Base-by-base conservation (phyloP, 495 filamentous ascomycete species). In the Monascus purpureus region DNA sequence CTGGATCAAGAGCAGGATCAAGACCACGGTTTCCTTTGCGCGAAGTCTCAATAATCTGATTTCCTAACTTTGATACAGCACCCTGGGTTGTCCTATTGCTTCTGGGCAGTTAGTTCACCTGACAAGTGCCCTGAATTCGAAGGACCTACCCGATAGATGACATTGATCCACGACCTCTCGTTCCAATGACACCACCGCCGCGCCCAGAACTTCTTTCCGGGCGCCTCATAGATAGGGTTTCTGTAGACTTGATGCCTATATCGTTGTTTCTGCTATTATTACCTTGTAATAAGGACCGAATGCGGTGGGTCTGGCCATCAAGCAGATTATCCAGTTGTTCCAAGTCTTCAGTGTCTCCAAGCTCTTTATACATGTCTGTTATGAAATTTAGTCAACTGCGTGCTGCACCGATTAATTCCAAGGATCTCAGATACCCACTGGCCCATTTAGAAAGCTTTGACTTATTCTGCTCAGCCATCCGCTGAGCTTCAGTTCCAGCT, bases 261-360 rank as follows among this genome's bases (percentile, higher is more conserved):
- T 12, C 15, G 7, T 18, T 19, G 29, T 15, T 28, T 11, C 29
- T 25, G n/a, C 33, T 27, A 23, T 7, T 18, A 20, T 27, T 28
- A 8, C 18, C 18, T 2, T 6, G 20, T n/a, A n/a, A n/a, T n/a
- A n/a, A n/a, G n/a, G n/a, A n/a, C n/a, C n/a, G 31, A 13, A 45
- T 36, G 22, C 59, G 55, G 26, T 63, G 59, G 16, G 29, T 53
- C 27, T 63, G 59, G 9, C 59, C 59, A 14, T 51, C 27, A 15
- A 52, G 31, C 4, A 63, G 25, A 17, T 39, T 36, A 18, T 55
- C 46, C 4, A 59, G 39, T 4, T 49, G 9, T 24, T 60, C 55
- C 5, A 51, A 19, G 5, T 45, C 39, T 14, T 25, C 35, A 0
- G 42, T 56, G 29, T 60, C 52, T 4, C 34, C 29, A 17, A 55